Evolutionary conservation across 2,329 filamentous ascomycete genomes (phyloP), one percentile per base, ranked within the genome.

Genomic region (Seiridium cupressi): DNA sequence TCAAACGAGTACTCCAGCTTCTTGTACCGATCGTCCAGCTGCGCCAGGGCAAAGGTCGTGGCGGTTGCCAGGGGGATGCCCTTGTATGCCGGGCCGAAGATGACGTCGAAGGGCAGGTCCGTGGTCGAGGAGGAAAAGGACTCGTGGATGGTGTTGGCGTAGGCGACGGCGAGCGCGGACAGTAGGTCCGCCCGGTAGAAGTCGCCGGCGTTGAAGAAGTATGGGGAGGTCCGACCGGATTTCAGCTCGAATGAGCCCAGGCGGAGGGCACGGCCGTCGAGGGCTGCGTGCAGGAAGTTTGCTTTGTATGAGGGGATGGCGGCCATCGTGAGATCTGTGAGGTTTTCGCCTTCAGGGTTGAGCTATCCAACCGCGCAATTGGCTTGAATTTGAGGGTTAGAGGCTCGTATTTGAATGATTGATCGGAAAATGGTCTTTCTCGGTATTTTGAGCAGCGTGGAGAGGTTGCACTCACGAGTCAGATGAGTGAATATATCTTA

Each of bases 71-170:
- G 85, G 1, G 93, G 92, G 65, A 98, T 97, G 49, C 95, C 95
- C 80, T 98, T 99, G 83, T 98, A 99, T 8, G 95, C 94, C 3
- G 95, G 94, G 13, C 86, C 93, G 76, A 98, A 98, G 70, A 98
- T 82, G 68, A 98, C 84, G 73, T 98, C 94, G 74, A 96, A 89
- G 13, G 67, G 68, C 32, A 68, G 58, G 40, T 76, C 73, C 40
- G 31, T 10, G 10, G 58, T 38, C 11, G 53, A 35, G 31, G 59
- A 55, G 32, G 53, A 36, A 35, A 60, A 57, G 26, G 80, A 78
- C 54, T 82, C 74, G 64, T 81, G 77, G 68, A 89, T 86, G 60
- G 86, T 82, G 65, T 83, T 76, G 48, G 94, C 94, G 76, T 94
- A 98, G 61, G 94, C 93, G 46, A 87, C 84, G 57, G 90, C 86